Evolutionary conservation across 2,329 filamentous ascomycete genomes (phyloP), one percentile per base, ranked within the genome.

Genomic region (Didymella glomerata): DNA sequence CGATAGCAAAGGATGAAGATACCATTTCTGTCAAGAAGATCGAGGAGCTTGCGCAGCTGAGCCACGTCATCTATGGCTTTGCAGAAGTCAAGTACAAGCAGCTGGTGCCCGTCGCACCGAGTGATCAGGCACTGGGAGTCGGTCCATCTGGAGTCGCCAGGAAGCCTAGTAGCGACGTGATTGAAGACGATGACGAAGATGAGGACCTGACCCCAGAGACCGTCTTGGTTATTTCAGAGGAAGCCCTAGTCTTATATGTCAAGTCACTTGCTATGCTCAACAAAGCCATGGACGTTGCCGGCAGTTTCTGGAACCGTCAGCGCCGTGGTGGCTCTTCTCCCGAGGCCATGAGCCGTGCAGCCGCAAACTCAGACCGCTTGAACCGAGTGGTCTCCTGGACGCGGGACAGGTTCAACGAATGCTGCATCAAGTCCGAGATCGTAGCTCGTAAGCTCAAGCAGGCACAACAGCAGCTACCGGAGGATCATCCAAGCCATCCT

Each of bases 21-120:
- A 83, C 85, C 16, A 87, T 86, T 64, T 88, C 91, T 40, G 88
- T 94, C 2, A 90, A 93, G 70, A 85, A 87, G 44, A 93, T 98
- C 57, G 94, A 99, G 76, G 93, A 98, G 68, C 90, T 92, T 64
- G 95, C 95, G 1, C 95, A 93, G 30, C 86, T 93, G 38, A 97
- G 93, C 73, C 93, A 99, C 76, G 95, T 97, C 45, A 93, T 99
- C 2, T 99, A 93, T 75, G 93, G 94, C 3, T 98, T 99, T 77
- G 95, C 95, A 6, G 94, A 99, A 79, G 94, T 99, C 73, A 99
- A 99, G 78, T 97, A 96, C 79, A 95, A 96, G 77, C 95, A 99
- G 77, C 85, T 99, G n/a, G 87, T 97, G 48, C 95, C 95, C 3
- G 81, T 95, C 44, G 88, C 92, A 1, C 95, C 94, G 1, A 86